Evolutionary conservation across 169 alveolate genomes (phyloP).

Genomic region (Babesia bigemina): DNA sequence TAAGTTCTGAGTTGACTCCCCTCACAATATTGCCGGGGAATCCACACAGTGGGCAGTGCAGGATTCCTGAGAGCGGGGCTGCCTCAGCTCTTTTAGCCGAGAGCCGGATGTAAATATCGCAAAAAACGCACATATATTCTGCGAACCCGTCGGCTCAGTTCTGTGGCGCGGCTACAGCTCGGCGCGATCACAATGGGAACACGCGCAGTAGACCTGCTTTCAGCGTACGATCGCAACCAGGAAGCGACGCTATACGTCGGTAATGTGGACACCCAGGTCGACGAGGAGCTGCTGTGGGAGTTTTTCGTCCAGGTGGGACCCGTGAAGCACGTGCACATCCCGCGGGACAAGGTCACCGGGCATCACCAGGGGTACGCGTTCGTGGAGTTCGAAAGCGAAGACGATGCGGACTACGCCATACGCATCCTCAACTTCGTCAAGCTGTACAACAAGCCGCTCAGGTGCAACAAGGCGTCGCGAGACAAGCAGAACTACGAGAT

Average conservation of each 20-base stretch:
- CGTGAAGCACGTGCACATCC: constrained; percentile 95
- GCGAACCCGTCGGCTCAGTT: no score
- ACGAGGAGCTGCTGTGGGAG: constrained; percentile 97
- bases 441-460: constrained; percentile 94
- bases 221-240: constrained; percentile 87
- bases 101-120: no score
- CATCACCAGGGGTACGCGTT: constrained; percentile 92
- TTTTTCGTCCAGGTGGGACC: constrained; percentile 96
- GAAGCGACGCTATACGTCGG: constrained; percentile 92
- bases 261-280: constrained; percentile 93
- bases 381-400: constrained; percentile 95
- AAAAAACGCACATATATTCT: no score
- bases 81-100: no score
- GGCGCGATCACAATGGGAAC: constrained; percentile 48
- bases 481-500: constrained; percentile 94
- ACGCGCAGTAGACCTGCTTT: constrained; percentile 81
- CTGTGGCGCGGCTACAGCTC: background rate
- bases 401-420: constrained; percentile 98
- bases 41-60: no score
- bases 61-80: no score
- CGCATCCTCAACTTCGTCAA: constrained; percentile 96
- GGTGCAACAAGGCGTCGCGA: constrained; percentile 96
- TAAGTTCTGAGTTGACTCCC: no score
- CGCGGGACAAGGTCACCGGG: constrained; percentile 92
- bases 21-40: no score